Base-by-base conservation (phyloP, 495 filamentous ascomycete genomes). In the Aspergillus kassunensis region DNA sequence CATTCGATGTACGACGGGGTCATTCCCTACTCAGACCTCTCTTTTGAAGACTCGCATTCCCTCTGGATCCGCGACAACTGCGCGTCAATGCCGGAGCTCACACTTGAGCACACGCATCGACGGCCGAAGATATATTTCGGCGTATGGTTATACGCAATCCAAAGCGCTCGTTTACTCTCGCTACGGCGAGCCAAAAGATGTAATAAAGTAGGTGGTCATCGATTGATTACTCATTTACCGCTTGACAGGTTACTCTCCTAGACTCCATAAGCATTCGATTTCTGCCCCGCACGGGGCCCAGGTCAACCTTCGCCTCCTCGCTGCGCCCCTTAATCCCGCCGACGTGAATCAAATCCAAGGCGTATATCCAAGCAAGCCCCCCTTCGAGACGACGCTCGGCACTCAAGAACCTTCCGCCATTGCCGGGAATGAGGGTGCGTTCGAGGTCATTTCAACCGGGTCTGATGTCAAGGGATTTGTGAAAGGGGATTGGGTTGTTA, bases 341-440 rank as follows among this genome's bases (percentile, higher is more conserved):
- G 93, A 99, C 76, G 87, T 99, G 56, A 98, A 97, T 75, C 83
- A 88, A 66, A 85, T 97, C 65, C 91, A 98, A 73, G 93, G 95
- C 43, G 87, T 91, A n/a, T 99, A 99, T 76, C 90, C 90, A 54
- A 80, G 81, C 49, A 86, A 86, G 60, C 92, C 95, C 0, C 62
- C 75, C 29, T 89, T 96, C 69, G 80, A 81, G 24, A 80, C 78
- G 6, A 61, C 78, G 1, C 82, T 98, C 34, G 87, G 90, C 35
- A 97, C 91, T 0, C 31, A 78, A 35, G 64, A 76, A 6, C 91
- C 92, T 5, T 75, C 82, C 39, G 88, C 88, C 16, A 85, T 91
- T 4, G 84, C 70, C 41, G 95, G 93, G 8, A 97, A 97, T 67
- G 95, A 99, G 64, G 93, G 87, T 42, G 88, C 88, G 16, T 92